Evolutionary conservation across 1,284 basidiomycete species (phyloP).

Genomic region (Ceratobasidium sp.): DNA sequence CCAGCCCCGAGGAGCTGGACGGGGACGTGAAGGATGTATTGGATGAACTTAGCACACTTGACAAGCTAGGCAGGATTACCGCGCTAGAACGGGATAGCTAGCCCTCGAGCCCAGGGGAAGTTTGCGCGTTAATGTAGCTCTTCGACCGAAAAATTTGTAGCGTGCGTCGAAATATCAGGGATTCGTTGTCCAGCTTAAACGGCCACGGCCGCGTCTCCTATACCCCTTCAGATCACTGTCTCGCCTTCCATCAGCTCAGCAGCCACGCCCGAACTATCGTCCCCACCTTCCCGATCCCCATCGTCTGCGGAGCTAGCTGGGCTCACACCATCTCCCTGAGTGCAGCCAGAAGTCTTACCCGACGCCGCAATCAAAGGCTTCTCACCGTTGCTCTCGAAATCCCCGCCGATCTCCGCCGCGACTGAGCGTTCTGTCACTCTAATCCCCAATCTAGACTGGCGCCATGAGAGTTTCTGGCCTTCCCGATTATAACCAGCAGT

Average conservation of each 20-base stretch:
- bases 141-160: neutral
- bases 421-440: conserved; percentile 15
- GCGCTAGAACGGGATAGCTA: no score
- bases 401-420: conserved; percentile 27
- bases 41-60: no score
- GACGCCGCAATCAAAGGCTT: conserved; percentile 28
- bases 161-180: no score
- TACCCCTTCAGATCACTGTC: neutral
- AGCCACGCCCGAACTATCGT: conserved; percentile 4
- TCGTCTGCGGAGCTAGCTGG: conserved; percentile 10
- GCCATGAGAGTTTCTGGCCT: neutral
- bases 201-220: neutral
- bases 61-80: no score
- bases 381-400: conserved; percentile 25
- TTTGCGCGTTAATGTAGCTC: neutral
- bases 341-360: conserved; percentile 17
- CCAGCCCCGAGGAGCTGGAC: neutral
- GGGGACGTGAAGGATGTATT: neutral
- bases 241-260: conserved; percentile 36
- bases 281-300: conserved; percentile 24
- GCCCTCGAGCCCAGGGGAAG: neutral
- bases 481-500: conserved; percentile 44
- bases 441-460: conserved; percentile 18
- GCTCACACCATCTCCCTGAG: conserved; percentile 38
- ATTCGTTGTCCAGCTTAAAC: no score